Evolutionary conservation across 2,329 filamentous ascomycete genomes (phyloP).

Genomic region (Pseudogymnoascus sp.): DNA sequence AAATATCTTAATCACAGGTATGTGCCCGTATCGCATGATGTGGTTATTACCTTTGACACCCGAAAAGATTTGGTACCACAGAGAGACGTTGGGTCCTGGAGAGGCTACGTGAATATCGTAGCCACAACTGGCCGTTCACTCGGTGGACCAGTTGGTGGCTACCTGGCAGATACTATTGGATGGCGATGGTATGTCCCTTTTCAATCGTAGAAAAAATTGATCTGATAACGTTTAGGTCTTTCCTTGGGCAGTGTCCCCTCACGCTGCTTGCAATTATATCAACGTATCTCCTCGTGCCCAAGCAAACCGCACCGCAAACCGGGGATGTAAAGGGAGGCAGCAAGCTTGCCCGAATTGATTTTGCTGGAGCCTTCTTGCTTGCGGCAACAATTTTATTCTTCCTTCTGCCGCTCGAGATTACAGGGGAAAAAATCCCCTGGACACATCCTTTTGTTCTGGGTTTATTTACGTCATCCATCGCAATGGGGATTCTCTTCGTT

Average conservation of each 20-base stretch:
- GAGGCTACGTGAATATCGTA: slow-evolving; percentile 44
- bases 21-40: not conserved
- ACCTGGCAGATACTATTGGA: slow-evolving; percentile 50
- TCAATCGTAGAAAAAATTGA: not conserved
- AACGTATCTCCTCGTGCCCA: slow-evolving; percentile 1
- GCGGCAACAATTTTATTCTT: slow-evolving; percentile 34
- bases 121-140: slow-evolving; percentile 43
- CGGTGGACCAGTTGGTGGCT: slow-evolving; percentile 48
- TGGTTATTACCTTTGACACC: not conserved
- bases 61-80: slow-evolving; percentile 40
- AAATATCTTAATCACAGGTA: slow-evolving; percentile 44
- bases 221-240: not conserved
- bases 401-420: slow-evolving; percentile 40
- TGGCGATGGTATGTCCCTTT: slow-evolving; percentile 46
- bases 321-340: slow-evolving; percentile 10
- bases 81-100: slow-evolving; percentile 44
- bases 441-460: slow-evolving; percentile 26
- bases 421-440: slow-evolving; percentile 35
- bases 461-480: slow-evolving; percentile 26
- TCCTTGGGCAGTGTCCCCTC: not conserved
- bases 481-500: slow-evolving; percentile 20
- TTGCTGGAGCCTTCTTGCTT: slow-evolving; percentile 43
- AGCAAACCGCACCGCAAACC: slow-evolving; percentile 10
- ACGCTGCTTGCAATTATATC: slow-evolving; percentile 13
- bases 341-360: slow-evolving; percentile 47